Conservation (phyloP, 768 basidiomycete genomes). For the Epithele typhae region DNA sequence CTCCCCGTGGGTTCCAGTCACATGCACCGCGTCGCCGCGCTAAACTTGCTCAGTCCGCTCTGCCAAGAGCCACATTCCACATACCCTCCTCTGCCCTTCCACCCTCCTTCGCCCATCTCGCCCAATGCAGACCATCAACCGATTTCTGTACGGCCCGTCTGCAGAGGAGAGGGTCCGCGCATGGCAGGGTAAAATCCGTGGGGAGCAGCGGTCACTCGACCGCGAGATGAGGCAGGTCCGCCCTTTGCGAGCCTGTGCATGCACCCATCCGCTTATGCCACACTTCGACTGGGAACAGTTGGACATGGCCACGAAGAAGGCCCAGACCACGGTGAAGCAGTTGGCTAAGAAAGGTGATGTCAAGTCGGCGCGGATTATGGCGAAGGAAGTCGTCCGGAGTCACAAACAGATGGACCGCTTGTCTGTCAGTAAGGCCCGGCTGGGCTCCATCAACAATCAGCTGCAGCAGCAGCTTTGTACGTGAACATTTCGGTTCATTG, state of each 20-base stretch:
- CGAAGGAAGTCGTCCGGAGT: slow-evolving; percentile 90
- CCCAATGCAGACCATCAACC: slow-evolving; percentile 81
- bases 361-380: slow-evolving; percentile 89
- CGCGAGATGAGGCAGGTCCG: slow-evolving; percentile 93
- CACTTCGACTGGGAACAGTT: no score
- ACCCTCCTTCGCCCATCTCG: not conserved
- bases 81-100: slow-evolving; percentile 2
- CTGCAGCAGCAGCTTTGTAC: slow-evolving; percentile 88
- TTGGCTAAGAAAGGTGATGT: slow-evolving; percentile 88
- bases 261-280: no score
- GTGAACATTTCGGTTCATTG: no score
- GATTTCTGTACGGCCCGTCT: slow-evolving; percentile 94
- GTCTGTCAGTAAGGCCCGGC: slow-evolving; percentile 86
- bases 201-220: slow-evolving; percentile 80
- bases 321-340: slow-evolving; percentile 75
- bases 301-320: slow-evolving; percentile 78
- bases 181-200: slow-evolving; percentile 87
- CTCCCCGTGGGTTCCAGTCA: no score
- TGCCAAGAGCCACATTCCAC: slow-evolving; percentile 4
- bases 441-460: slow-evolving; percentile 88
- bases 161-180: slow-evolving; percentile 88
- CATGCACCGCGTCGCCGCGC: slow-evolving; percentile 14
- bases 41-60: not conserved
- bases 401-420: slow-evolving; percentile 92
- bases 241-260: no score